A percentile compares a stretch with the other conserved stretches of the same genome.
Conservation (phyloP, 495 filamentous ascomycete species). For the Cairneyella variabilis region DNA sequence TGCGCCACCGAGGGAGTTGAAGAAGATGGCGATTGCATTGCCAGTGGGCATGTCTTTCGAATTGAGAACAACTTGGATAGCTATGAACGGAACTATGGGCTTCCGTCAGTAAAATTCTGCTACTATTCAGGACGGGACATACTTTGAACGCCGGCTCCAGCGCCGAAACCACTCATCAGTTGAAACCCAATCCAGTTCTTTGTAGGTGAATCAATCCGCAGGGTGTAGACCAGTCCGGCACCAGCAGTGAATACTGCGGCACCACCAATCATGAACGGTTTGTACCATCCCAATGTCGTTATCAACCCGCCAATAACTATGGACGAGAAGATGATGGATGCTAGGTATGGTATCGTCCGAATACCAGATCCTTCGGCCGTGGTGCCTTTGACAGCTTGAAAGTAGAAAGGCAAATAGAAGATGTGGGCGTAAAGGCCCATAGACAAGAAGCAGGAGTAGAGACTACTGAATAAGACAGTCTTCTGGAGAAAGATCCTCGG, state of each 20-base stretch:
- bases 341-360: conserved; percentile 47
- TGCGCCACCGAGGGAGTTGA: conserved; percentile 45
- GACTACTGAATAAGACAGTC: conserved; percentile 16
- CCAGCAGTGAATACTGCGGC: conserved; percentile 29
- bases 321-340: conserved; percentile 31
- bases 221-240: conserved; percentile 30
- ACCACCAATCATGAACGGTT: conserved; percentile 33
- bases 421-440: conserved; percentile 42
- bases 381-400: conserved; percentile 47
- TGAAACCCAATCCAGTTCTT: conserved; percentile 24
- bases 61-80: conserved; percentile 16
- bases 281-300: conserved; percentile 28
- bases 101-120: conserved; percentile 34
- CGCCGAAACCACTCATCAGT: conserved; percentile 20
- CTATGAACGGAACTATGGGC: conserved; percentile 15
- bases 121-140: not conserved
- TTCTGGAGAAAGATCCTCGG: conserved; percentile 20
- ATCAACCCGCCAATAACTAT: conserved; percentile 32
- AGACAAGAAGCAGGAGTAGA: conserved; percentile 39
- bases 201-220: conserved; percentile 6
- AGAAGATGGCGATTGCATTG: conserved; percentile 29
- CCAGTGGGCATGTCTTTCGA: conserved; percentile 20
- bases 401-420: conserved; percentile 63
- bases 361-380: conserved; percentile 47
- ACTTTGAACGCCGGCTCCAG: conserved; percentile 21